Base-by-base conservation (phyloP, 352 stramenopile genomes). In the Pseudoperonospora humuli region DNA sequence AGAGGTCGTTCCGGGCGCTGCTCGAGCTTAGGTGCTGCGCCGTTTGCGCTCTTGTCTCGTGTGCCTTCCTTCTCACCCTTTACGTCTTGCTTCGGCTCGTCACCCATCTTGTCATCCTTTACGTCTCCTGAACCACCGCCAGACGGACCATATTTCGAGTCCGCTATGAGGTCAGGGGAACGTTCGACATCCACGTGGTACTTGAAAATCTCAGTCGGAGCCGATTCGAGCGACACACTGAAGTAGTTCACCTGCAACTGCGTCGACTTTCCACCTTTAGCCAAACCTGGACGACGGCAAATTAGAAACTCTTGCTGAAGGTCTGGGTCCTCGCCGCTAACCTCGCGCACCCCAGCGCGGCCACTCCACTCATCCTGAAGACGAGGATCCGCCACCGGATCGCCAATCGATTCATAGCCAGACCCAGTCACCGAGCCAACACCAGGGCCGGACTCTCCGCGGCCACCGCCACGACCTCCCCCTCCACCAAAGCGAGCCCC, bases 181-280 rank as follows among this genome's bases (percentile, higher is more conserved):
- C 69, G 70, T 21, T 75, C 61, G 4, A 90, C 73, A 3, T 68
- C 44, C 18, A 84, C 68, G 44, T 86, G 72, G 40, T 90, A 90
- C 45, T 87, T 86, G 50, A 82, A 85, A 25, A 87, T 66, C 38
- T 90, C 75, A 0, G 39, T 15, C 7, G 58, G 53, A 3, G 31
- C 57, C 13, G 50, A 43, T 27, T 86, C 66, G 5, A 90, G 26
- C n/a, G 61, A 65, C 7, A 90, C 38, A 10, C 45, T 50, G 34
- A 86, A 87, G 54, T 83, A 84, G 39, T 90, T 90, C 3, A 82
- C 64, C 5, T 62, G 51, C 31, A 89, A 29, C 8, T 58, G 59
- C 25, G 71, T 64, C 0, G 50, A 68, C 7, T 67, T 67, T 10
- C 68, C 70, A 13, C 41, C 40, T 3, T 36, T 50, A 0, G 55